A percentile compares a stretch with the other conserved stretches of the same genome.
Conservation (phyloP, 768 basidiomycete genomes). For the Macrolepiota fuliginosa region DNA sequence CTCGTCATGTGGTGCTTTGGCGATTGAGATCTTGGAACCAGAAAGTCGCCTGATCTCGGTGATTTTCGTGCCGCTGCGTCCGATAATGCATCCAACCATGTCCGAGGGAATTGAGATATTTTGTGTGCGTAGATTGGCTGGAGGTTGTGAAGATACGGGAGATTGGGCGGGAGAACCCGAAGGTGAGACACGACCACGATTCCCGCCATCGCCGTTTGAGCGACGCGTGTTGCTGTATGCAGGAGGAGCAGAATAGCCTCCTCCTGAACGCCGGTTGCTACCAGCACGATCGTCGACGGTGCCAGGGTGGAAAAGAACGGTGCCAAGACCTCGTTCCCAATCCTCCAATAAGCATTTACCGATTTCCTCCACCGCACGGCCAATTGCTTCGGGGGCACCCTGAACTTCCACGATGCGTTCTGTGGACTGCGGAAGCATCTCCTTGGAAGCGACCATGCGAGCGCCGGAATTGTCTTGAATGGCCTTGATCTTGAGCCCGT, state of each 20-base stretch:
- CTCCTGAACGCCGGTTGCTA: conserved; percentile 47
- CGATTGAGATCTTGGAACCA: conserved; percentile 97
- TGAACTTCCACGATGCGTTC: conserved; percentile 99
- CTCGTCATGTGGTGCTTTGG: conserved; percentile 98
- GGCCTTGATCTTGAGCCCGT: conserved; percentile 96
- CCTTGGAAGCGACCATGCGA: conserved; percentile 98
- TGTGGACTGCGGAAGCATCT: conserved; percentile 98
- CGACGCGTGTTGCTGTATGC: conserved; percentile 42
- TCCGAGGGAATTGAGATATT: conserved; percentile 99
- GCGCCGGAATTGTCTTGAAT: conserved; percentile 96
- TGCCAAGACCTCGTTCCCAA: conserved; percentile 92
- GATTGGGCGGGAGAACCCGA: conserved; percentile 41
- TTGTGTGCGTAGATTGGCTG: conserved; percentile 89
- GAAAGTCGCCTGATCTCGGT: conserved; percentile 98
- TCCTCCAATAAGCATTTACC: conserved; percentile 94
- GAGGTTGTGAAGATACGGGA: conserved; percentile 52
- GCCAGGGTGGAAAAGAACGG: conserved; percentile 94
- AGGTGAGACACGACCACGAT: conserved; percentile 48
- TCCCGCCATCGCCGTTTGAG: conserved; percentile 56
- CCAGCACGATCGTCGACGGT: conserved; percentile 69
- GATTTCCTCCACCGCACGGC: conserved; percentile 93
- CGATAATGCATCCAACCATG: conserved; percentile 98
- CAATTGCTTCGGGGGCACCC: conserved; percentile 89
- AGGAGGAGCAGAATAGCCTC: conserved; percentile 34
- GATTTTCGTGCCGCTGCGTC: conserved; percentile 96